phyloP scores from a whole-genome alignment of 768 basidiomycete species.

The Tricholoma hemisulphureum region DNA sequence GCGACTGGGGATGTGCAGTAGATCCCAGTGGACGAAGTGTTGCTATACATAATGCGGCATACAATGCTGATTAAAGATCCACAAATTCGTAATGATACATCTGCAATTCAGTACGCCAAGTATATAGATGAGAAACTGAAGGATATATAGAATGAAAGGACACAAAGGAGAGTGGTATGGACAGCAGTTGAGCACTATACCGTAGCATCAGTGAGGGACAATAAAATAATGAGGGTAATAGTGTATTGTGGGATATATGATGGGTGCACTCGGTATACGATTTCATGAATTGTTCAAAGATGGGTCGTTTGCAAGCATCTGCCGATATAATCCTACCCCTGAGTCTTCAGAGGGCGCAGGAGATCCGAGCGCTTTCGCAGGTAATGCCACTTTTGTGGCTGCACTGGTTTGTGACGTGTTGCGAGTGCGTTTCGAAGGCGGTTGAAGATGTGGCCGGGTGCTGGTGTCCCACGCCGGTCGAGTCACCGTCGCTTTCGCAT shows the following conservation, averaged over 20 bases:
- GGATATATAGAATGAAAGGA: constrained; percentile 14
- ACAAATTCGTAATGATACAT: constrained; percentile 18
- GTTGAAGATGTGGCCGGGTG: constrained; percentile 44
- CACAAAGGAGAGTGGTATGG: constrained; percentile 17
- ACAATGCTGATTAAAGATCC: constrained; percentile 41
- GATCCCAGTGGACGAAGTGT: constrained; percentile 97
- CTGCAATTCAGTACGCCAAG: constrained; percentile 23
- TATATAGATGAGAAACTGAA: constrained; percentile 25
- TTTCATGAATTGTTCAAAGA: constrained; percentile 51
- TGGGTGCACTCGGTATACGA: constrained; percentile 20
- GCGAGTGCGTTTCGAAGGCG: constrained; percentile 57
- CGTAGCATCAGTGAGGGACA: constrained; percentile 12
- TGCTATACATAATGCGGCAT: constrained; percentile 93
- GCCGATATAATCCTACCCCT: constrained; percentile 80
- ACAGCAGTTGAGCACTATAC: constrained; percentile 17
- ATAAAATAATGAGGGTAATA: constrained; percentile 19
- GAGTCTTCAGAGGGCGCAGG: constrained; percentile 82
- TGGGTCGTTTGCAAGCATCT: constrained; percentile 75
- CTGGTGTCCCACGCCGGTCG: constrained; percentile 73
- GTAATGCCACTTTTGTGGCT: constrained; percentile 43
- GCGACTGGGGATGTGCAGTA: constrained; percentile 93
- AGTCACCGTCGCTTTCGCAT: constrained; percentile 71
- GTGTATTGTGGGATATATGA: constrained; percentile 20
- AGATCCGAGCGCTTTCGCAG: constrained; percentile 52
- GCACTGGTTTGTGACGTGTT: constrained; percentile 74